These are phyloP conservation scores for Dryas integrifolia DNA, from an alignment of 331 rosid species.

Conservation along the genomic window DNA sequence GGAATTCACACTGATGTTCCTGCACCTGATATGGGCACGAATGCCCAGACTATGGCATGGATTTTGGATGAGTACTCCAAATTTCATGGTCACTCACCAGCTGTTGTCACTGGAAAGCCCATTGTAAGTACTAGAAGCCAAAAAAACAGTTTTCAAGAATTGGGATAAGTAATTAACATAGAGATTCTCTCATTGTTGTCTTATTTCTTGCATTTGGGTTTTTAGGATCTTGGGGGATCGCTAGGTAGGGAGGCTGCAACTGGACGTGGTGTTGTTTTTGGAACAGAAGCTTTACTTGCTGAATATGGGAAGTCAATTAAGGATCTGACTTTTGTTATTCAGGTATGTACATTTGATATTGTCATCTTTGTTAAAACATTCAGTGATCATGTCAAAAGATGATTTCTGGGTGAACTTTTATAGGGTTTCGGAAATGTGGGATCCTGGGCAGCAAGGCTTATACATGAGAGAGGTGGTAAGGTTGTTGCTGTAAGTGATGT, in stretches of 20 bases:
- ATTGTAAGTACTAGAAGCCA: slow-evolving; percentile 47
- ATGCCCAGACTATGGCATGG: slow-evolving; percentile 98
- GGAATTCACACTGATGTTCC: slow-evolving; percentile 88
- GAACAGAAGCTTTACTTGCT: slow-evolving; percentile 77
- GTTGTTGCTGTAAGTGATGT: slow-evolving; percentile 82
- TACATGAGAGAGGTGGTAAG: slow-evolving; percentile 82
- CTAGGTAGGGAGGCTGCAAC: slow-evolving; percentile 97
- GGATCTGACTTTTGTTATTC: slow-evolving; percentile 62
- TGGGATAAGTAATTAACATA: neutral
- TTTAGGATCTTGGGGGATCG: slow-evolving; percentile 97
- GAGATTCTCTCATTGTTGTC: neutral
- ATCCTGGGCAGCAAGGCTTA: slow-evolving; percentile 79
- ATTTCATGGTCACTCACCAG: slow-evolving; percentile 91
- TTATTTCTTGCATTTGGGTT: neutral
- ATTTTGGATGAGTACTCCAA: slow-evolving; percentile 92
- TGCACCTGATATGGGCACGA: slow-evolving; percentile 93
- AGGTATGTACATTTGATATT: slow-evolving; percentile 38
- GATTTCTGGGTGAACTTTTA: neutral
- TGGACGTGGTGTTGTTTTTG: slow-evolving; percentile 77
- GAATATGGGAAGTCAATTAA: slow-evolving; percentile 68
- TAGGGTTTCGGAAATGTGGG: slow-evolving; percentile 92
- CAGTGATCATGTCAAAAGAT: neutral
- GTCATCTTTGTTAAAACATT: neutral
- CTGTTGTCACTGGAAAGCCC: slow-evolving; percentile 94
- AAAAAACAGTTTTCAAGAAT: neutral